Conservation (phyloP, 176 grass and related monocot genomes). For the Chloris gayana region DNA sequence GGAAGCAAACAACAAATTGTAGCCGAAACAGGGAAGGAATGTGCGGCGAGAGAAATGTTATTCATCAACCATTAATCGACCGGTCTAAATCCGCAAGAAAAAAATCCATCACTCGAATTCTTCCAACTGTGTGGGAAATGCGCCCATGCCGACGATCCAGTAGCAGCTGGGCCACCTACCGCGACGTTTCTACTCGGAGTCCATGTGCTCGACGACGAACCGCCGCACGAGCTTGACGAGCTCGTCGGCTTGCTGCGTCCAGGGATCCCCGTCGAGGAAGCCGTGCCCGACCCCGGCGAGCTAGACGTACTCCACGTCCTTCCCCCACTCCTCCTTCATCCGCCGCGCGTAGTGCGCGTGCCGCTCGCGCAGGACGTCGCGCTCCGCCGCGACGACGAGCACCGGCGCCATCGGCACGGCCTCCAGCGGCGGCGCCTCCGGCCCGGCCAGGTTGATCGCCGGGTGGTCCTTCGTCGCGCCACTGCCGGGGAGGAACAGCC, state of each 20-base stretch:
- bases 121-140: too few relatives aligned
- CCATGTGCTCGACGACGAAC: slow-evolving; percentile 44
- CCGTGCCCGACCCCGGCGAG: slow-evolving; percentile 35
- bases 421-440: slow-evolving; percentile 23
- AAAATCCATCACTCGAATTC: too few relatives aligned
- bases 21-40: too few relatives aligned
- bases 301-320: slow-evolving; percentile 32
- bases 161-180: too few relatives aligned
- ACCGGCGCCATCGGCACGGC: slow-evolving; percentile 11
- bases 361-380: slow-evolving; percentile 44
- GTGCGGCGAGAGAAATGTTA: too few relatives aligned
- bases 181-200: background rate
- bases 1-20: too few relatives aligned
- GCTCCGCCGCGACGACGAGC: slow-evolving; percentile 47
- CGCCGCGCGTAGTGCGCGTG: slow-evolving; percentile 33
- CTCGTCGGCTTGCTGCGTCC: slow-evolving; percentile 43
- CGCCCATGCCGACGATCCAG: too few relatives aligned
- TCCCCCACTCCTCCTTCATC: slow-evolving; percentile 40
- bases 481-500: background rate
- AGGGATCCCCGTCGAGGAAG: slow-evolving; percentile 17
- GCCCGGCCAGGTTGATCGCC: slow-evolving; percentile 33
- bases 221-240: slow-evolving; percentile 29
- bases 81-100: too few relatives aligned
- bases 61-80: too few relatives aligned
- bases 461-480: slow-evolving; percentile 43